phyloP scores from a whole-genome alignment of 106 monocot species.

The Dendrobium huoshanense region DNA sequence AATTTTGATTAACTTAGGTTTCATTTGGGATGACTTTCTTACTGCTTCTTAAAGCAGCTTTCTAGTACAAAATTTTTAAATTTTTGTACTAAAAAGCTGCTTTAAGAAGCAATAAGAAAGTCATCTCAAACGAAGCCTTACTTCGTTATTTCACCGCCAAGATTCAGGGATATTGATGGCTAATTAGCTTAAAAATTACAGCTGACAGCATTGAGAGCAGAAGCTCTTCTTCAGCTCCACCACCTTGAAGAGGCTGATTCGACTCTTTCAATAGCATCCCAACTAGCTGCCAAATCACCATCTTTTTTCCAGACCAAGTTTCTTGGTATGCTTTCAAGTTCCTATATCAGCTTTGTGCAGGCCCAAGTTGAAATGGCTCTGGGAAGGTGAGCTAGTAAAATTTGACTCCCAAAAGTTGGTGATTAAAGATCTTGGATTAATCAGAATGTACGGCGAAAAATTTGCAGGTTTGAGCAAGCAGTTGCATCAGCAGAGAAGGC shows the following conservation, averaged over 20 bases:
- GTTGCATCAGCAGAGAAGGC: constrained; percentile 66
- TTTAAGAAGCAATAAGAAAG: too few species aligned
- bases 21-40: too few species aligned
- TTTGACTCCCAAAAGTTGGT: background rate
- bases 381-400: constrained; percentile 53
- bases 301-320: constrained; percentile 24
- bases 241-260: constrained; percentile 74
- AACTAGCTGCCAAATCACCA: constrained; percentile 23
- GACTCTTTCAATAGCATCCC: constrained; percentile 25
- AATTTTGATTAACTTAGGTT: background rate
- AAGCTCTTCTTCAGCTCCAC: constrained; percentile 72
- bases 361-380: constrained; percentile 81
- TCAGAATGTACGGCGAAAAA: constrained; percentile 9
- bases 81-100: too few species aligned
- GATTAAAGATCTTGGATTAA: background rate
- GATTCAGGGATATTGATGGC: background rate
- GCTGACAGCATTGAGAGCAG: constrained; percentile 61
- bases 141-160: too few species aligned
- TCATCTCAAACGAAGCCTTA: too few species aligned
- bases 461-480: constrained; percentile 73
- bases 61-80: too few species aligned
- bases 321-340: constrained; percentile 42
- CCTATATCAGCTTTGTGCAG: constrained; percentile 50
- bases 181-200: constrained; percentile 21
- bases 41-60: too few species aligned